Base-by-base conservation (phyloP, 2,329 filamentous ascomycete genomes). In the Podosphaera aphanis region DNA sequence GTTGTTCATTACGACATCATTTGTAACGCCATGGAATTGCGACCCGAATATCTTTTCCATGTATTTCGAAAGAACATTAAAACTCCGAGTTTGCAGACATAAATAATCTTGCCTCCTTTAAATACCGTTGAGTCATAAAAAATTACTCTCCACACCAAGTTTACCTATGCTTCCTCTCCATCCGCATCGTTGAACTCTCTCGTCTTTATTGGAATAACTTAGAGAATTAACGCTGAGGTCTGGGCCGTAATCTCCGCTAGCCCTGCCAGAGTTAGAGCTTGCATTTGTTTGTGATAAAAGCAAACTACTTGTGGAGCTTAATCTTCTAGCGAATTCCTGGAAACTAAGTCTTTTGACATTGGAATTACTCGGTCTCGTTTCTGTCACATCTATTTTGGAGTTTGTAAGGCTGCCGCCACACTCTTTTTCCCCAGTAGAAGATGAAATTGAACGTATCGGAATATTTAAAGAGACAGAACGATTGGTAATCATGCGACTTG, bases 281-380 rank as follows among this genome's bases (percentile, higher is more conserved):
- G 64, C 62, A 56, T 74, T 74, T 49, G 70, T 70, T 61, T 75
- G 70, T 46, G 74, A 64, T 40, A 76, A 63, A 45, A 77, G 62
- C 55, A 74, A 60, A 57, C 68, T 74, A 56, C 70, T 74, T 44
- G 71, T 74, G 56, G 69, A 74, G 52, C 71, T 76, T 46, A 77
- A 58, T 49, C 71, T 64, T 56, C 71, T 73, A 41, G 71, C 69
- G 50, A 75, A 73, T 46, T 78, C 73, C 52, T 66, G 70, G 51
- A 77, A 74, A 61, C 70, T 74, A 46, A 74, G 64, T 49, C 70
- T 65, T 61, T 75, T 76, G 41, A 62, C 61, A 56, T 68, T 73
- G 10, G 67, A 69, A 36, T 62, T 62, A 23, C 72, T 75, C 42
- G 64, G 62, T 27, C 69, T 67, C 51, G 71, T 69, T 46, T 54